Evolutionary conservation across 345 rosid species (phyloP).

Genomic region (Hypericum perforatum): DNA sequence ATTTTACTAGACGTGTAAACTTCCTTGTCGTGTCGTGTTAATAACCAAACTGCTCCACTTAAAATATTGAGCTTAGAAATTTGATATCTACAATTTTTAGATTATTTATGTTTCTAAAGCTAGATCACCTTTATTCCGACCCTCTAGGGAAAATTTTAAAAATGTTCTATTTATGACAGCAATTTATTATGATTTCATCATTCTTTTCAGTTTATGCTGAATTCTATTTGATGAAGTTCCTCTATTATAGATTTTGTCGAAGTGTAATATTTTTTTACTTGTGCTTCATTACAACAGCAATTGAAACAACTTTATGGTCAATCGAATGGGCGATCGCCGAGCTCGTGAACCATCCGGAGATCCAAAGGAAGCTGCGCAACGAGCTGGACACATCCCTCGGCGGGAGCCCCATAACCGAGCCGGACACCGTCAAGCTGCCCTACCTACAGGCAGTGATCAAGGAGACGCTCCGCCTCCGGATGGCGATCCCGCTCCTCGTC

Average conservation of each 20-base stretch:
- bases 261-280: neutral
- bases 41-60: no score
- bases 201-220: no score
- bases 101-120: no score
- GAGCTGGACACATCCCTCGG: conserved; percentile 79
- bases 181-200: no score
- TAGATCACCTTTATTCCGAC: no score
- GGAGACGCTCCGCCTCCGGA: conserved; percentile 80
- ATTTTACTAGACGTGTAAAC: no score
- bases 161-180: no score
- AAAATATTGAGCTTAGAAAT: no score
- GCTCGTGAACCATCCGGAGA: conserved; percentile 79
- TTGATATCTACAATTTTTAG: no score
- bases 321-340: conserved; percentile 96
- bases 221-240: neutral
- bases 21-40: no score
- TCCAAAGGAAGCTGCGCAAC: conserved; percentile 61
- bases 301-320: conserved; percentile 94
- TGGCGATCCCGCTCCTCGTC: conserved; percentile 96
- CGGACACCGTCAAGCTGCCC: conserved; percentile 67
- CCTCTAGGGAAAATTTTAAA: no score
- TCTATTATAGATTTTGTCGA: neutral
- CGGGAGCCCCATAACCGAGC: conserved; percentile 71
- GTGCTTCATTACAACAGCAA: conserved; percentile 40
- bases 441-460: conserved; percentile 92